Conservation (phyloP, 2,329 filamentous ascomycete species). For the Diaporthe destruens region DNA sequence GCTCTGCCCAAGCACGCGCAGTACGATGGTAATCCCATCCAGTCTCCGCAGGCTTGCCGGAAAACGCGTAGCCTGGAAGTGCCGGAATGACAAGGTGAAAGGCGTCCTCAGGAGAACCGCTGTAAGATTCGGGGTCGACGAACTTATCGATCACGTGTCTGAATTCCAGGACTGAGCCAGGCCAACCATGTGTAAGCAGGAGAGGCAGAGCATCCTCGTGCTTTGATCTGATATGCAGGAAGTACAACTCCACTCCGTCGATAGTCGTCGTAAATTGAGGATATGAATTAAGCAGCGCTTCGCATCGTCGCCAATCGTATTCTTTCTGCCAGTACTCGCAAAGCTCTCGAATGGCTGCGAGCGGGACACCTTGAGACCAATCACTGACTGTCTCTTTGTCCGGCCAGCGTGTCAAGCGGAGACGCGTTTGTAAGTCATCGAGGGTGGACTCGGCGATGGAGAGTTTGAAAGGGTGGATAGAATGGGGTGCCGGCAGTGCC, state of each 20-base stretch:
- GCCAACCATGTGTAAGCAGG: constrained; percentile 13
- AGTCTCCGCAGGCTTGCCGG: constrained; percentile 4
- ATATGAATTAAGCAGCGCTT: constrained; percentile 5
- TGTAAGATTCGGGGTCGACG: constrained; percentile 5
- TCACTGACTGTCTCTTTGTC: constrained; percentile 10
- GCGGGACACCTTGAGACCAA: constrained; percentile 15
- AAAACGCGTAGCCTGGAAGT: constrained; percentile 18
- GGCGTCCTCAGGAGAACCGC: neutral
- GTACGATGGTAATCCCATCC: constrained; percentile 10
- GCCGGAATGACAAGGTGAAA: constrained; percentile 5
- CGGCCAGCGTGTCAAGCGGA: constrained; percentile 6
- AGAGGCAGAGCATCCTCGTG: constrained; percentile 4
- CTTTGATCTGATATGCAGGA: constrained; percentile 10
- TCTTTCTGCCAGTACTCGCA: constrained; percentile 16
- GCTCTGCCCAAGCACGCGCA: neutral
- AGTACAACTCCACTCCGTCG: constrained; percentile 4
- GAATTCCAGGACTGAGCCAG: constrained; percentile 14
- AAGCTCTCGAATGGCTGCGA: neutral
- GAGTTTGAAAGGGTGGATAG: constrained; percentile 13
- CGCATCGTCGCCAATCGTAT: constrained; percentile 17
- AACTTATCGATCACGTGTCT: constrained; percentile 14
- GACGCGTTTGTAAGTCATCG: constrained; percentile 7
- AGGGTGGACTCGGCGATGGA: constrained; percentile 10
- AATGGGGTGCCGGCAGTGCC: constrained; percentile 1
- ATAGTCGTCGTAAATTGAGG: constrained; percentile 10